Evolutionary conservation across 1,284 basidiomycete species (phyloP).

Genomic region (Ustilago cynodontis): DNA sequence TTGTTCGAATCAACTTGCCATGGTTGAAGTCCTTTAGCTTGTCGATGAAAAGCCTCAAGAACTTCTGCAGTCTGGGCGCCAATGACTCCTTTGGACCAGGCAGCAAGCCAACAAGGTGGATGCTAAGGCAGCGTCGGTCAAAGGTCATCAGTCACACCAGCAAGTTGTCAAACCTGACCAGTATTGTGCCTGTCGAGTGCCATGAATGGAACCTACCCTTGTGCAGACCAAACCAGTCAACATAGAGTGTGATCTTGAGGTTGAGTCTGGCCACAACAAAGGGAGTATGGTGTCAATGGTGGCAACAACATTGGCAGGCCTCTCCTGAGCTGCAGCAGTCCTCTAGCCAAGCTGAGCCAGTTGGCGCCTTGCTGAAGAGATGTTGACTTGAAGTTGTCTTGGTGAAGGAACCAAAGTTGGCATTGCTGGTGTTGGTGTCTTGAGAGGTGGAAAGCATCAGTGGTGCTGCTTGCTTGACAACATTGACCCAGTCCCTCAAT

Average conservation of each 20-base stretch:
- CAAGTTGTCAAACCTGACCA: constrained; percentile 14
- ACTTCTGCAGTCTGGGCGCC: neutral
- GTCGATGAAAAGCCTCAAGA: constrained; percentile 3
- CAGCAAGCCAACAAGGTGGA: constrained; percentile 7
- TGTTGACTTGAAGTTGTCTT: no score
- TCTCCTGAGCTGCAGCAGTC: no score
- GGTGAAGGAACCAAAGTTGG: no score
- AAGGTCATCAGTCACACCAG: neutral
- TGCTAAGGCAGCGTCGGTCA: constrained; percentile 7
- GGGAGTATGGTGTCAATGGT: neutral
- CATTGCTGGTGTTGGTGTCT: no score
- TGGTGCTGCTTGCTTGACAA: no score
- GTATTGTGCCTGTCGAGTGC: constrained; percentile 8
- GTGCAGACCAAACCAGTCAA: constrained; percentile 15
- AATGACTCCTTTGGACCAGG: constrained; percentile 8
- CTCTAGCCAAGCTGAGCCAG: no score
- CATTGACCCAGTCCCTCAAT: no score
- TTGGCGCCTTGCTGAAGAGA: no score
- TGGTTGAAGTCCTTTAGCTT: constrained; percentile 1
- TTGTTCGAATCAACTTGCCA: neutral
- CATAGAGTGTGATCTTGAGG: constrained; percentile 20
- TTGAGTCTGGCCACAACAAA: neutral
- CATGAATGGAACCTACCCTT: neutral
- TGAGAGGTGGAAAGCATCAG: no score
- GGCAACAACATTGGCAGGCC: no score